Percentiles rank a stretch among this genome's conserved stretches.
These are phyloP conservation scores for Rhizomucor miehei DNA, from an alignment of 371 early-diverging fungal genomes.

Conservation along the genomic window DNA sequence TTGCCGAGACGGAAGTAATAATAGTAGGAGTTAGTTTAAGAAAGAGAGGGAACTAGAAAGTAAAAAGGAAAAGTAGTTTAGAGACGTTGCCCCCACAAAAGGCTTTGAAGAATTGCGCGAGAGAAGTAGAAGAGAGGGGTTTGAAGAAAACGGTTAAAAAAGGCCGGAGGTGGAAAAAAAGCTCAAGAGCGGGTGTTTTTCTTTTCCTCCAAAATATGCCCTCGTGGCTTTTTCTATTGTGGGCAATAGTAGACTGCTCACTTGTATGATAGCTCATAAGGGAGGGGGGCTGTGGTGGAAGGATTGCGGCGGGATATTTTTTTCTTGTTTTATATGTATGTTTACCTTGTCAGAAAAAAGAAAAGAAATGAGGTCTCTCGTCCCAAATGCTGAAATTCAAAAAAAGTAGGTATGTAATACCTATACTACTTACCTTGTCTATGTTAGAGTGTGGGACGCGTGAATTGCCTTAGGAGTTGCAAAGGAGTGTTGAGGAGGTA, in stretches of 20 bases:
- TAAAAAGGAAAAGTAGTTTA: no score
- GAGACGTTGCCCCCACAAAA: no score
- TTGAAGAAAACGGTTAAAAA: slow-evolving; percentile 1
- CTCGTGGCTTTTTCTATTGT: slow-evolving; percentile 6
- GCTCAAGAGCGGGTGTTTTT: slow-evolving; percentile 8
- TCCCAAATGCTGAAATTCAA: neutral
- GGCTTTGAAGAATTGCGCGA: no score
- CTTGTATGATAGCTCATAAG: no score
- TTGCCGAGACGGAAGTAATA: neutral
- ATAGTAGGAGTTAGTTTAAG: neutral
- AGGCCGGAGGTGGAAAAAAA: slow-evolving; percentile 3
- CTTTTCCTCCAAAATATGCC: neutral
- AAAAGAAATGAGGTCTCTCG: no score
- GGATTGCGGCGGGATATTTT: no score
- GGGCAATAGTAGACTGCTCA: neutral
- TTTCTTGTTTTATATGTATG: no score
- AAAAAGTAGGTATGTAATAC: slow-evolving; percentile 1
- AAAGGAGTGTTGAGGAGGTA: neutral
- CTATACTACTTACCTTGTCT: neutral
- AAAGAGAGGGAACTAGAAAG: slow-evolving; percentile 1
- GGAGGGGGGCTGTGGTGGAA: no score
- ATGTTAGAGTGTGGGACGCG: neutral
- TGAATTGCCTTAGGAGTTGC: neutral
- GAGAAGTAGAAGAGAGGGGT: neutral
- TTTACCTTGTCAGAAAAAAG: no score